Percentiles rank a stretch among this genome's conserved stretches.
phyloP scores from a whole-genome alignment of 805 yeast species.

The Komagataella phaffii region DNA sequence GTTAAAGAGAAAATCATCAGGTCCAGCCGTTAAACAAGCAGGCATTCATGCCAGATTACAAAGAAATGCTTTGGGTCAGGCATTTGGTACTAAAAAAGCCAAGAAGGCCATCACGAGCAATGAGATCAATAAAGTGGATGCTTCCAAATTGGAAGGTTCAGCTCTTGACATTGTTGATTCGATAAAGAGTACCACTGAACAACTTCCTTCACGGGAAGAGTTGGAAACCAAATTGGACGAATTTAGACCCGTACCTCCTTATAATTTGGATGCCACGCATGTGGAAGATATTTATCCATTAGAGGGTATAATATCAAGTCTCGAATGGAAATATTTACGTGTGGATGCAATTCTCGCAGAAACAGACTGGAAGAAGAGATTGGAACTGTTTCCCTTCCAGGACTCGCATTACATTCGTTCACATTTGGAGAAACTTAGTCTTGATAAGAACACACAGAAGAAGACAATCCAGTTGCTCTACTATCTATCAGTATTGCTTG shows the following conservation, averaged over 20 bases:
- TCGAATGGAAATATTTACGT: conserved; percentile 51
- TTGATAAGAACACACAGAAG: conserved; percentile 27
- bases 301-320: conserved; percentile 51
- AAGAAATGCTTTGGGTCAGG: conserved; percentile 83
- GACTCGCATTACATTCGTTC: conserved; percentile 41
- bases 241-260: conserved; percentile 77
- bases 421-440: conserved; percentile 25
- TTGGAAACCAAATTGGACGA: conserved; percentile 41
- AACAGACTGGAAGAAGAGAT: conserved; percentile 29
- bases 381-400: conserved; percentile 47
- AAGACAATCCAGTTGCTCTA: conserved; percentile 59
- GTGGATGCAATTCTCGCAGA: conserved; percentile 50
- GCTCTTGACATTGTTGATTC: conserved; percentile 68
- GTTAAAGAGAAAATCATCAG: conserved; percentile 37
- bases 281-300: conserved; percentile 79
- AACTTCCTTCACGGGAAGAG: conserved; percentile 59
- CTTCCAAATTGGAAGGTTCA: conserved; percentile 56
- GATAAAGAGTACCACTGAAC: conserved; percentile 55
- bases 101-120: conserved; percentile 75
- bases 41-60: conserved; percentile 39
- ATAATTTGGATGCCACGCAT: conserved; percentile 63
- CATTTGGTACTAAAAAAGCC: conserved; percentile 94
- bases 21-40: conserved; percentile 52
- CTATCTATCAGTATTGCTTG: conserved; percentile 69
- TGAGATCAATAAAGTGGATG: conserved; percentile 77